These are phyloP conservation scores for Xerocomus amazonicus DNA, from an alignment of 1,284 basidiomycete genomes.

Conservation along the genomic window DNA sequence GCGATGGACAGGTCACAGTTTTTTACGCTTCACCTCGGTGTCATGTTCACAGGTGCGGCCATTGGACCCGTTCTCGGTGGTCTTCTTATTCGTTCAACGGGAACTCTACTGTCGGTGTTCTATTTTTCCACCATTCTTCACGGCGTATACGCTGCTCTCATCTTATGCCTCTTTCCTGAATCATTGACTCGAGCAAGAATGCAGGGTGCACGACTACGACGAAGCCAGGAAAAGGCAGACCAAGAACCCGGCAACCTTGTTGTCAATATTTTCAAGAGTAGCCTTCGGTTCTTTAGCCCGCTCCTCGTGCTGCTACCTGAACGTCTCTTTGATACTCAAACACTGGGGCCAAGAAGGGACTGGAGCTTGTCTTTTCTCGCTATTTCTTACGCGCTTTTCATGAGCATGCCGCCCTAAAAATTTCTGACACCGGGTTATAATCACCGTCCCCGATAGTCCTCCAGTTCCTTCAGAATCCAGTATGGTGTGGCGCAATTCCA, in stretches of 20 bases:
- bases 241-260: conserved; percentile 1
- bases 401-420: conserved; percentile 35
- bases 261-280: conserved; percentile 28
- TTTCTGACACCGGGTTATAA: neutral
- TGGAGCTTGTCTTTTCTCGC: conserved; percentile 69
- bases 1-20: conserved; percentile 45
- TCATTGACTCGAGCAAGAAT: conserved; percentile 49
- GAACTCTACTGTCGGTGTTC: conserved; percentile 63
- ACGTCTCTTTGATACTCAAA: conserved; percentile 28
- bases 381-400: conserved; percentile 50
- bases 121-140: conserved; percentile 56
- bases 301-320: conserved; percentile 62
- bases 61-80: conserved; percentile 73
- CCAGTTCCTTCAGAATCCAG: conserved; percentile 63
- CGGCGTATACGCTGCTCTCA: conserved; percentile 45
- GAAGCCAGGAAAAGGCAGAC: conserved; percentile 6
- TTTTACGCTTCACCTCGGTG: conserved; percentile 61
- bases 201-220: conserved; percentile 16
- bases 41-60: conserved; percentile 64
- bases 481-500: conserved; percentile 64
- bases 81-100: conserved; percentile 58
- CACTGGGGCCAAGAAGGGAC: conserved; percentile 47
- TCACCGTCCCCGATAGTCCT: conserved; percentile 45
- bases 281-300: conserved; percentile 62
- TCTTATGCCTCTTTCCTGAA: conserved; percentile 71